Conservation (phyloP, 2,329 filamentous ascomycete species). For the Cercospora sesami region DNA sequence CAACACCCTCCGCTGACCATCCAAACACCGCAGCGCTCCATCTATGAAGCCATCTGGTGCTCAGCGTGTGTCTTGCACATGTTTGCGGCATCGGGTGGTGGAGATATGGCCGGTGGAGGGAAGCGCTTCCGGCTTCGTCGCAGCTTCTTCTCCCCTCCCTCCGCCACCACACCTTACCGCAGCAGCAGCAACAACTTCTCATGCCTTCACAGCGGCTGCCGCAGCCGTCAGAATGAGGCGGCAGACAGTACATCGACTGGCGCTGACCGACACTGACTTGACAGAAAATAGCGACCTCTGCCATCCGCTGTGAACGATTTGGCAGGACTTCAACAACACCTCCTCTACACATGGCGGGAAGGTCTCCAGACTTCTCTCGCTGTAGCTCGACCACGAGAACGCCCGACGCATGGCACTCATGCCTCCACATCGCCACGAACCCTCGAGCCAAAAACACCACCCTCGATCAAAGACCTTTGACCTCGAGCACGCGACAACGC, state of each 20-base stretch:
- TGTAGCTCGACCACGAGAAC: neutral
- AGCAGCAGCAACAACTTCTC: neutral
- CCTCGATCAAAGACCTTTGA: neutral
- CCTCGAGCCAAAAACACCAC: neutral
- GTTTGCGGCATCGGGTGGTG: neutral
- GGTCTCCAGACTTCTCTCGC: neutral
- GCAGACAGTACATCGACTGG: neutral
- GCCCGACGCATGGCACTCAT: neutral
- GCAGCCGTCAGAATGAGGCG: neutral
- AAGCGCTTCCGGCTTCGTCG: constrained; percentile 11
- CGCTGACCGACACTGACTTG: constrained; percentile 1
- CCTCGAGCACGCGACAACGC: neutral
- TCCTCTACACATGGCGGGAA: neutral
- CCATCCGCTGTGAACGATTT: neutral
- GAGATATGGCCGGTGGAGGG: constrained; percentile 9
- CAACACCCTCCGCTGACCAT: constrained; percentile 1
- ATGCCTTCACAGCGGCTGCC: neutral
- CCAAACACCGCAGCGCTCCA: neutral
- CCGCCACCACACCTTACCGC: neutral
- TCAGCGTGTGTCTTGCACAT: constrained; percentile 1
- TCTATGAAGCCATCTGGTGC: constrained; percentile 6
- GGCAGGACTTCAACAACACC: neutral
- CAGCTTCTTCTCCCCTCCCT: constrained; percentile 1
- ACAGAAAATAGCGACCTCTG: neutral
- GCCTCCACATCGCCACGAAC: neutral